These are phyloP conservation scores for Haplosporangium gracile DNA, from an alignment of 192 early-diverging fungal genomes.

Conservation along the genomic window DNA sequence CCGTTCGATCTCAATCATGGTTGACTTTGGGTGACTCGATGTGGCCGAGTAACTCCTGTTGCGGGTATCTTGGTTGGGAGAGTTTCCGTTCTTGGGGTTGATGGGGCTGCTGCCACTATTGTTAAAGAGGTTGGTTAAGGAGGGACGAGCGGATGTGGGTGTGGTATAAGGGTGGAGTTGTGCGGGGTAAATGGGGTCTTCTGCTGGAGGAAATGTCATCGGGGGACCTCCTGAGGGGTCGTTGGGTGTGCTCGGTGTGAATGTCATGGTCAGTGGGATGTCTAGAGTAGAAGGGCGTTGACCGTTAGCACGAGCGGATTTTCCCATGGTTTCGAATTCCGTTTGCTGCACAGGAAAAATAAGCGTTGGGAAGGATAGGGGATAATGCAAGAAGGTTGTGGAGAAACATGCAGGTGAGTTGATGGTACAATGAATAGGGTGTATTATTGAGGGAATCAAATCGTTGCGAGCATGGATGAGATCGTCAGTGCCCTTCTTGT, in stretches of 20 bases:
- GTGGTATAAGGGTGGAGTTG: conserved; percentile 51
- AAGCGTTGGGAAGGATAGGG: neutral
- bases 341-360: neutral
- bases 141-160: conserved; percentile 2
- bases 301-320: conserved; percentile 18
- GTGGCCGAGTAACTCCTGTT: conserved; percentile 1
- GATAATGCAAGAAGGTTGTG: neutral
- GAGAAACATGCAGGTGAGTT: neutral
- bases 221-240: conserved; percentile 32
- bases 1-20: conserved; percentile 53
- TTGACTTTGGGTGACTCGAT: conserved; percentile 7
- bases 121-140: neutral
- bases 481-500: neutral
- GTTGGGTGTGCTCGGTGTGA: conserved; percentile 51
- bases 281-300: conserved; percentile 29
- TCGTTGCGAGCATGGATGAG: neutral
- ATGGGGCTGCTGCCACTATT: neutral
- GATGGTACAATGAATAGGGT: neutral
- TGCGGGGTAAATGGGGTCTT: conserved; percentile 17
- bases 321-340: conserved; percentile 11
- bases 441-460: neutral
- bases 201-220: conserved; percentile 34
- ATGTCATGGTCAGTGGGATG: conserved; percentile 50
- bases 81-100: neutral
- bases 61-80: neutral